These are phyloP conservation scores for Sphaerobolus stellatus DNA, from an alignment of 1,284 basidiomycete species.

Conservation along the genomic window DNA sequence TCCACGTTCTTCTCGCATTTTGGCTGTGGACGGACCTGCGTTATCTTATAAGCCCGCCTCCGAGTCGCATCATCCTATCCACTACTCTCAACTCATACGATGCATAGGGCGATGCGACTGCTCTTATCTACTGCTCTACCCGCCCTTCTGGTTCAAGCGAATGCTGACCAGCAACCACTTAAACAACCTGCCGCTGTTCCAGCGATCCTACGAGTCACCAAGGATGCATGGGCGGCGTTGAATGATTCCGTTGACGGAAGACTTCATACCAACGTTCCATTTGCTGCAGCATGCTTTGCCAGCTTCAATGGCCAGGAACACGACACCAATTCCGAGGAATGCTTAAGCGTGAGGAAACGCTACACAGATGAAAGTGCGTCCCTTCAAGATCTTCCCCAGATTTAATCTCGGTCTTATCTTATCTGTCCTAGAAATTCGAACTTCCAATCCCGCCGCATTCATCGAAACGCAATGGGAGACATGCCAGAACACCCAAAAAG, in stretches of 20 bases:
- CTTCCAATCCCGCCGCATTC: slow-evolving; percentile 10
- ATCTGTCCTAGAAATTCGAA: not conserved
- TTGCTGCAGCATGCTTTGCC: slow-evolving; percentile 34
- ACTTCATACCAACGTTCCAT: slow-evolving; percentile 26
- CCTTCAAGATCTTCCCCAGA: slow-evolving; percentile 22
- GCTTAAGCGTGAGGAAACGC: slow-evolving; percentile 22
- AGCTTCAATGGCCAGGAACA: slow-evolving; percentile 23
- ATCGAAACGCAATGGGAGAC: slow-evolving; percentile 32
- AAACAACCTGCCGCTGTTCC: too few species aligned
- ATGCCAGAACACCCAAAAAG: slow-evolving; percentile 25
- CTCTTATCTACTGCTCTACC: too few species aligned
- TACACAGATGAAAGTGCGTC: not conserved
- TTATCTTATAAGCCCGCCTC: too few species aligned
- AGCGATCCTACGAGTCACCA: not conserved
- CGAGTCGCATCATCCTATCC: too few species aligned
- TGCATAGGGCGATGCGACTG: too few species aligned
- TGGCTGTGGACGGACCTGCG: too few species aligned
- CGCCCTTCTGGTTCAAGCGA: too few species aligned
- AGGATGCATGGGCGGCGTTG: slow-evolving; percentile 21
- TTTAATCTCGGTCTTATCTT: slow-evolving; percentile 31
- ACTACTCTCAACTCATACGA: too few species aligned
- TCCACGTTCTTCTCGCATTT: too few species aligned
- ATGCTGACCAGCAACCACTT: too few species aligned
- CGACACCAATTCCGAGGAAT: slow-evolving; percentile 24
- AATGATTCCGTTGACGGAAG: slow-evolving; percentile 33